phyloP scores from a whole-genome alignment of 176 grass and related monocot species.

The Stipa capillata region DNA sequence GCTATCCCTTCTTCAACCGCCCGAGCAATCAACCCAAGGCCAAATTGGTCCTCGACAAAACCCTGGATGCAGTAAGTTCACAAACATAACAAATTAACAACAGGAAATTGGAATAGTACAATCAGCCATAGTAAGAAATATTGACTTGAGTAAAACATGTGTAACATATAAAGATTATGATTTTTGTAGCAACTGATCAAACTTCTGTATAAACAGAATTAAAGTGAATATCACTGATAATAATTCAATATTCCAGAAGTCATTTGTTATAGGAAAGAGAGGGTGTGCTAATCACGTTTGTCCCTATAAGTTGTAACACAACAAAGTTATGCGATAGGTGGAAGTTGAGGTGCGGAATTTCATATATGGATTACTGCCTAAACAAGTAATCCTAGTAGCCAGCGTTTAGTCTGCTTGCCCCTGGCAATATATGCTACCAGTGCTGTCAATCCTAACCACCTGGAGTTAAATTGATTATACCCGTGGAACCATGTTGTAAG shows the following conservation, averaged over 20 bases:
- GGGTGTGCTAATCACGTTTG: background rate
- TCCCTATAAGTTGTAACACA: background rate
- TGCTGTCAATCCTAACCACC: background rate
- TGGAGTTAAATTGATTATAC: background rate
- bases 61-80: slow-evolving; percentile 40
- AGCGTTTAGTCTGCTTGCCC: background rate
- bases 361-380: background rate
- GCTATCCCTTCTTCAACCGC: slow-evolving; percentile 95
- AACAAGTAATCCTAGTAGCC: background rate
- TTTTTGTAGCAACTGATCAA: background rate
- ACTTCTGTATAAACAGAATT: background rate
- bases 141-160: background rate
- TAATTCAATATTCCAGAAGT: background rate
- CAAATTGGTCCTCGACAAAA: slow-evolving; percentile 93
- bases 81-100: slow-evolving; percentile 17
- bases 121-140: background rate
- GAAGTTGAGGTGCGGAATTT: background rate
- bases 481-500: background rate
- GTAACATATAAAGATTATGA: background rate
- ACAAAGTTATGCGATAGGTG: background rate
- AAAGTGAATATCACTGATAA: background rate
- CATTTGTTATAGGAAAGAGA: background rate
- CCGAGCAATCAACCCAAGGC: slow-evolving; percentile 82
- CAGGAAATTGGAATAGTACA: background rate
- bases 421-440: background rate